These are phyloP conservation scores for Phragmites australis DNA, from an alignment of 176 grass and related monocot species.

Conservation along the genomic window DNA sequence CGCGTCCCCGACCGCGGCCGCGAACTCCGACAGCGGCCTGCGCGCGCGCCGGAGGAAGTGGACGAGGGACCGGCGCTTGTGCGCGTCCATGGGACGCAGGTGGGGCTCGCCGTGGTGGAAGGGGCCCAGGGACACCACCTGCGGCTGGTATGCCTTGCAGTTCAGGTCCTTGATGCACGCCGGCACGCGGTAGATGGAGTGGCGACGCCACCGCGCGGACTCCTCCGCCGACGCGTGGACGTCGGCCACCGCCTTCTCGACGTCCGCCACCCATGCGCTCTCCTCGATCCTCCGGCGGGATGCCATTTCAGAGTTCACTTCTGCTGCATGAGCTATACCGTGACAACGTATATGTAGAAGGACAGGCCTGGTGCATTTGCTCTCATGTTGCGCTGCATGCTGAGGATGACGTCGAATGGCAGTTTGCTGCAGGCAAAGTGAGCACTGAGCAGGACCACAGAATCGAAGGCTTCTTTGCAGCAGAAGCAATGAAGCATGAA, in stretches of 20 bases:
- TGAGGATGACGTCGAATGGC: neutral
- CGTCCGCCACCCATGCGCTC: conserved; percentile 51
- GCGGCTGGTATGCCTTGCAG: conserved; percentile 63
- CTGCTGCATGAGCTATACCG: neutral
- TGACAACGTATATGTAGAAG: neutral
- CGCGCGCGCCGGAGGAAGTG: conserved; percentile 62
- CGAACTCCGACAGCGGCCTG: conserved; percentile 44
- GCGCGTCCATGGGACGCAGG: conserved; percentile 61
- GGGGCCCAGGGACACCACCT: conserved; percentile 68
- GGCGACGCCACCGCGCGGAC: conserved; percentile 46
- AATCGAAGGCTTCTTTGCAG: conserved; percentile 19
- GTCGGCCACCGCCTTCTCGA: conserved; percentile 19
- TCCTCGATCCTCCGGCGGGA: neutral
- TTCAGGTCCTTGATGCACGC: conserved; percentile 66
- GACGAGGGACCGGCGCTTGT: conserved; percentile 66
- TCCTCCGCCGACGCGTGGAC: conserved; percentile 17
- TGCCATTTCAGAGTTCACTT: neutral
- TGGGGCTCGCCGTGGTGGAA: conserved; percentile 62
- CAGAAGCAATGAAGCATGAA: neutral
- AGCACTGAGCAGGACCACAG: neutral
- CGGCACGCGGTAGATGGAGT: conserved; percentile 65
- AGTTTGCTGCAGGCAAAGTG: neutral
- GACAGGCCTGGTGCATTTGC: neutral
- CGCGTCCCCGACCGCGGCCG: conserved; percentile 27
- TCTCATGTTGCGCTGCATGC: neutral